phyloP scores from a whole-genome alignment of 2,329 filamentous ascomycete genomes.

The Alternaria alternata region DNA sequence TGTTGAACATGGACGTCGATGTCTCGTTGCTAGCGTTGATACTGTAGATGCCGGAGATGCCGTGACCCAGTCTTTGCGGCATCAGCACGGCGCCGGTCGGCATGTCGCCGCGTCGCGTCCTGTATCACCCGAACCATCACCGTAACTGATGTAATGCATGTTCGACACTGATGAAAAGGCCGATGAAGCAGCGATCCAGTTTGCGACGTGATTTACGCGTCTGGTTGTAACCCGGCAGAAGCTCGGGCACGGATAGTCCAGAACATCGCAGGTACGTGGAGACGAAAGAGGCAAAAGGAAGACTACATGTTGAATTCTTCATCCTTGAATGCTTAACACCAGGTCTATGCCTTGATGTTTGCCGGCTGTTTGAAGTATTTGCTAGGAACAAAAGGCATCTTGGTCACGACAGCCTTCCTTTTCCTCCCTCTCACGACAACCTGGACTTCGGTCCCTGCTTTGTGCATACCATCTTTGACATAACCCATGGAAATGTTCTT shows the following conservation, averaged over 20 bases:
- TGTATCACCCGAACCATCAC: neutral
- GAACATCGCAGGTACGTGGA: neutral
- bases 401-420: slow-evolving; percentile 77
- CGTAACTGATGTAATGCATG: neutral
- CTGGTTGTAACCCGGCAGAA: neutral
- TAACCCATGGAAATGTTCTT: slow-evolving; percentile 98
- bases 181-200: neutral
- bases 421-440: slow-evolving; percentile 80
- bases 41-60: slow-evolving; percentile 11
- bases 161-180: neutral
- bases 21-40: neutral
- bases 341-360: slow-evolving; percentile 33
- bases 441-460: slow-evolving; percentile 81
- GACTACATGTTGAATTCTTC: neutral
- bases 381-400: slow-evolving; percentile 87
- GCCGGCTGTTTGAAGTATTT: slow-evolving; percentile 70
- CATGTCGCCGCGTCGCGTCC: neutral
- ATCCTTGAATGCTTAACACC: neutral
- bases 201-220: neutral
- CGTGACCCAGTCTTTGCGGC: slow-evolving; percentile 8
- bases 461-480: slow-evolving; percentile 80
- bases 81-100: neutral
- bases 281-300: neutral
- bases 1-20: slow-evolving; percentile 1
- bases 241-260: neutral